These are phyloP conservation scores for Paraconiothyrium brasiliense DNA, from an alignment of 2,329 filamentous ascomycete genomes.

Conservation along the genomic window DNA sequence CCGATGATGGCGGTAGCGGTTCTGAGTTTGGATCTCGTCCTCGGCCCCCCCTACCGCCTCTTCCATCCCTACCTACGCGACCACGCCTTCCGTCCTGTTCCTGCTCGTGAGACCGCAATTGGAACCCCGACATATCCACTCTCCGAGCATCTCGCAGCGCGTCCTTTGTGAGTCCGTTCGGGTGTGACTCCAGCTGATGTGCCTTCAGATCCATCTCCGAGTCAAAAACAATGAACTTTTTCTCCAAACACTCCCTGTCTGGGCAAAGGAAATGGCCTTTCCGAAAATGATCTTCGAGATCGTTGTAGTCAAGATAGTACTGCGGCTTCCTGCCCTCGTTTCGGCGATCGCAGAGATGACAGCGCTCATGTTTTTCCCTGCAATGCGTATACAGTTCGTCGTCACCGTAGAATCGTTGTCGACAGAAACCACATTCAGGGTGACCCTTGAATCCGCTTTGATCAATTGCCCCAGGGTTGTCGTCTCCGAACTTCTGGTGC, in stretches of 20 bases:
- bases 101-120: conserved; percentile 76
- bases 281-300: conserved; percentile 85
- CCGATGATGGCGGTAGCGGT: conserved; percentile 76
- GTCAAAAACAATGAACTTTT: conserved; percentile 97
- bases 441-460: conserved; percentile 98
- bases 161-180: conserved; percentile 81
- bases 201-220: conserved; percentile 95
- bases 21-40: conserved; percentile 91
- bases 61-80: conserved; percentile 28
- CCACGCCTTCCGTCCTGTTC: conserved; percentile 63
- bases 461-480: conserved; percentile 86
- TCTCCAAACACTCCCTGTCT: conserved; percentile 89
- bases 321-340: conserved; percentile 74
- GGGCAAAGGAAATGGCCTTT: conserved; percentile 87
- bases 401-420: conserved; percentile 90
- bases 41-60: conserved; percentile 61
- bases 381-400: conserved; percentile 96
- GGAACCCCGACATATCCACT: conserved; percentile 88
- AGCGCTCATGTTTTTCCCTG: conserved; percentile 91
- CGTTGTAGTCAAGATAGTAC: conserved; percentile 90
- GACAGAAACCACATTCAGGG: conserved; percentile 92
- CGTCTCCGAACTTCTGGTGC: conserved; percentile 91
- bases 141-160: conserved; percentile 81
- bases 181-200: conserved; percentile 87
- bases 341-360: conserved; percentile 87